Evolutionary conservation across 805 yeast genomes (phyloP).

Genomic region (Myxozyma neglecta): DNA sequence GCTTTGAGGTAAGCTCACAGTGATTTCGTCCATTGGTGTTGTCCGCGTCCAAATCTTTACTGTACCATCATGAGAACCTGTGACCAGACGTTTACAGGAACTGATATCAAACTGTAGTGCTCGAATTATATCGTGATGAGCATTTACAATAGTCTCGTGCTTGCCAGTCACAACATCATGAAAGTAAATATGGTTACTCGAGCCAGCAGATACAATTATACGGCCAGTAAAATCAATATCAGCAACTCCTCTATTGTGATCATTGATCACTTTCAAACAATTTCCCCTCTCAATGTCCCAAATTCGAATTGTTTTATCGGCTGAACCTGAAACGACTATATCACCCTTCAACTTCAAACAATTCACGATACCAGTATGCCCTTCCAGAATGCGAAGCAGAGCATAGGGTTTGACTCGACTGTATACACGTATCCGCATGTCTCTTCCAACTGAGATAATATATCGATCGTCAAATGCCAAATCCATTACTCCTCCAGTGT

Average conservation of each 20-base stretch:
- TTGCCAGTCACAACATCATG: slow-evolving; percentile 4
- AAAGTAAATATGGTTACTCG: slow-evolving; percentile 1
- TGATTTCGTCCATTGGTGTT: not conserved
- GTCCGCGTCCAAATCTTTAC: slow-evolving; percentile 8
- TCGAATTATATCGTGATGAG: slow-evolving; percentile 9
- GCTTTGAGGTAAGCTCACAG: not conserved
- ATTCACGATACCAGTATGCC: slow-evolving; percentile 6
- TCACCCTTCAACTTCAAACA: not conserved
- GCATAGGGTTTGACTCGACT: not conserved
- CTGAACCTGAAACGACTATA: slow-evolving; percentile 14
- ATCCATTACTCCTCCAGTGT: slow-evolving; percentile 85
- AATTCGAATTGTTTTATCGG: slow-evolving; percentile 8
- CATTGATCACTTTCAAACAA: not conserved
- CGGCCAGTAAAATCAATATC: slow-evolving; percentile 10
- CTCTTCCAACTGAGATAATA: slow-evolving; percentile 81
- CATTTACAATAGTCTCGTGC: not conserved
- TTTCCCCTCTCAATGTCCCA: slow-evolving; percentile 8
- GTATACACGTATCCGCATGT: slow-evolving; percentile 38
- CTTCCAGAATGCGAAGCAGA: not conserved
- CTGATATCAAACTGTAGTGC: slow-evolving; percentile 2
- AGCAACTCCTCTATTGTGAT: slow-evolving; percentile 19
- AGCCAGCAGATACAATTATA: slow-evolving; percentile 12
- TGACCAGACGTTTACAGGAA: slow-evolving; percentile 1
- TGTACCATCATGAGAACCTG: slow-evolving; percentile 24
- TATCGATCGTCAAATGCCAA: slow-evolving; percentile 81